These are phyloP conservation scores for Penicillium sp. DNA, from an alignment of 2,329 filamentous ascomycete species.

Conservation along the genomic window DNA sequence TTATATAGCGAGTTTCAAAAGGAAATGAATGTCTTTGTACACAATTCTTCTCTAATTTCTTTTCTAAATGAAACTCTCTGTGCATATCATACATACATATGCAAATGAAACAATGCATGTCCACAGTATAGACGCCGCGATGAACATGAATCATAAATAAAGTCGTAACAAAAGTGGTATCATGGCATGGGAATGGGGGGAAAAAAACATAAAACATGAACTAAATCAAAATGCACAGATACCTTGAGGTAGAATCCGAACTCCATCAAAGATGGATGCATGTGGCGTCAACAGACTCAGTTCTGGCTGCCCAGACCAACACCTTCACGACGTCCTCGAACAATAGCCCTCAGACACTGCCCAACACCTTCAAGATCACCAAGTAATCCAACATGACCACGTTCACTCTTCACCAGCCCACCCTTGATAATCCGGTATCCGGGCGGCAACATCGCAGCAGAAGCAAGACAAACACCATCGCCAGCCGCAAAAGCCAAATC, in stretches of 20 bases:
- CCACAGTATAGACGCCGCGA: not conserved
- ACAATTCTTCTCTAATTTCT: not conserved
- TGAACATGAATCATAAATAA: not conserved
- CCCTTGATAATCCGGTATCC: conserved; percentile 75
- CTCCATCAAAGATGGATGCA: not conserved
- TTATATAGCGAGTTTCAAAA: conserved; percentile 17
- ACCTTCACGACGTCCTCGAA: conserved; percentile 67
- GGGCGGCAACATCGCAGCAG: conserved; percentile 78
- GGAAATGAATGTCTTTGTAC: conserved; percentile 2
- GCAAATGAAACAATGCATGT: not conserved
- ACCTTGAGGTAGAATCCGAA: not conserved
- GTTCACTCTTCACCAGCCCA: conserved; percentile 75
- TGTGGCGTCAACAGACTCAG: not conserved
- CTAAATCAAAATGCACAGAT: not conserved
- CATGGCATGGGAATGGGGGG: not conserved
- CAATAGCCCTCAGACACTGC: conserved; percentile 67
- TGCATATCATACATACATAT: not conserved
- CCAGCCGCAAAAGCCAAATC: conserved; percentile 83
- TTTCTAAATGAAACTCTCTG: not conserved
- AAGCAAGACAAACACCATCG: conserved; percentile 85
- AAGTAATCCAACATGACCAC: conserved; percentile 83
- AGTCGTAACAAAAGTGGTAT: conserved; percentile 1
- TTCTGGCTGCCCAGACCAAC: conserved; percentile 63
- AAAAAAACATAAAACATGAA: not conserved
- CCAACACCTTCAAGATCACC: conserved; percentile 84